phyloP scores from a whole-genome alignment of 495 filamentous ascomycete genomes.

The Haplographium delicatum region DNA sequence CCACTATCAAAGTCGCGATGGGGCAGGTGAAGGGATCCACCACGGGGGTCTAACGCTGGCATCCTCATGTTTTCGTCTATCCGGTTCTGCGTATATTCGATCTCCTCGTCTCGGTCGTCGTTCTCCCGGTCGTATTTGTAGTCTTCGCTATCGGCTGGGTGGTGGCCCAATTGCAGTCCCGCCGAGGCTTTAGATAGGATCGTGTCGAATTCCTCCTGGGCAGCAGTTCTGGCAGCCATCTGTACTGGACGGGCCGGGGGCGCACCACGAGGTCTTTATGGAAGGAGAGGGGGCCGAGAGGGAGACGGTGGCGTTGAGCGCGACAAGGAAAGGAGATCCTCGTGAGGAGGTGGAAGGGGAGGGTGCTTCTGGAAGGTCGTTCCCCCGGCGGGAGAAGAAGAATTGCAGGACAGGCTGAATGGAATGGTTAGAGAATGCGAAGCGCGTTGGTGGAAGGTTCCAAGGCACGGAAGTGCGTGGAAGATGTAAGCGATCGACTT shows the following conservation, averaged over 20 bases:
- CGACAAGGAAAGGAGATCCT: background rate
- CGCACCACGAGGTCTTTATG: slow-evolving; percentile 18
- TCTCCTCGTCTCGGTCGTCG: slow-evolving; percentile 51
- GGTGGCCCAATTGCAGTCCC: slow-evolving; percentile 23
- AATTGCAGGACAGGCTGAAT: background rate
- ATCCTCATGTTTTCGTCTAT: slow-evolving; percentile 55
- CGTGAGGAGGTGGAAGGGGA: background rate
- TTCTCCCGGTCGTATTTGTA: slow-evolving; percentile 35
- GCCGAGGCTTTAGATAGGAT: slow-evolving; percentile 51
- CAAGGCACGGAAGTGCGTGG: too few species aligned
- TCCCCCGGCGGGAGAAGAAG: background rate
- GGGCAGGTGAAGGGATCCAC: slow-evolving; percentile 49
- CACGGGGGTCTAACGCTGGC: slow-evolving; percentile 44
- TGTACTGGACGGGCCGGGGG: slow-evolving; percentile 32
- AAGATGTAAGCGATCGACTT: too few species aligned
- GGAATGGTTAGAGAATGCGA: too few species aligned
- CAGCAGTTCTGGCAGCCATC: slow-evolving; percentile 40
- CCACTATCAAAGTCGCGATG: slow-evolving; percentile 67
- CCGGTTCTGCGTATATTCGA: slow-evolving; percentile 49
- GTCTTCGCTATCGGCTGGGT: slow-evolving; percentile 55
- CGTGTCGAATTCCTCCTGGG: slow-evolving; percentile 81
- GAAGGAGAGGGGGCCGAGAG: background rate
- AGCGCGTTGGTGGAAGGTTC: background rate
- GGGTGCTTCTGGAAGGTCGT: background rate
- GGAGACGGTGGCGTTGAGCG: slow-evolving; percentile 19